Evolutionary conservation across 2,329 filamentous ascomycete species (phyloP).

Genomic region (Nakataea oryzae): DNA sequence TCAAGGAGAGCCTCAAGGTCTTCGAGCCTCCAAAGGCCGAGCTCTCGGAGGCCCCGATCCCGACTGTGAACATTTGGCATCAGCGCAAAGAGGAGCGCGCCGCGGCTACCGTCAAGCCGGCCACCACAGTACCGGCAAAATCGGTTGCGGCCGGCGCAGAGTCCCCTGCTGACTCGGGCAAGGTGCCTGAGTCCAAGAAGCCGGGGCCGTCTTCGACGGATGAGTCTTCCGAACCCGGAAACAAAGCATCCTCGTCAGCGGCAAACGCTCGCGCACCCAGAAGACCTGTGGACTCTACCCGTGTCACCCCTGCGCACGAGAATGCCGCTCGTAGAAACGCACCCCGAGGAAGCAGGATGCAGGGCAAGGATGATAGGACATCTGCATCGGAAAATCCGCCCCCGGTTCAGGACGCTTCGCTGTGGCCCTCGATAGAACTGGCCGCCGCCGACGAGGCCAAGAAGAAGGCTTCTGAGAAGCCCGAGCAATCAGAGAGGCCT

Average conservation of each 20-base stretch:
- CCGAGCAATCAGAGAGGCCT: conserved; percentile 16
- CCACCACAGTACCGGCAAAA: conserved; percentile 43
- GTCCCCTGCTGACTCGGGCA: conserved; percentile 4
- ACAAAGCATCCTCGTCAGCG: conserved; percentile 7
- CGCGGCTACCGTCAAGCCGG: conserved; percentile 33
- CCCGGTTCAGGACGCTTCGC: conserved; percentile 63
- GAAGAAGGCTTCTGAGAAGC: conserved; percentile 40
- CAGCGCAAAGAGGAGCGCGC: conserved; percentile 40
- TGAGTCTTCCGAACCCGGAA: neutral
- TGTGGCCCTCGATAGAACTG: conserved; percentile 85
- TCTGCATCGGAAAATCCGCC: conserved; percentile 29
- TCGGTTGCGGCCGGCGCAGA: conserved; percentile 11
- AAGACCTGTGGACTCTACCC: conserved; percentile 20
- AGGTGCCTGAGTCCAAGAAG: conserved; percentile 33
- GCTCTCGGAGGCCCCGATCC: conserved; percentile 72
- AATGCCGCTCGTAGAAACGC: conserved; percentile 22
- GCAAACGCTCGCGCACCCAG: conserved; percentile 20
- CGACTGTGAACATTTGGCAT: conserved; percentile 80
- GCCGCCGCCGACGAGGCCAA: conserved; percentile 61
- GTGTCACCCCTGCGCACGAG: conserved; percentile 21
- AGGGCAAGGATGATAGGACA: conserved; percentile 30
- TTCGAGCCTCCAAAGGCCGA: conserved; percentile 45
- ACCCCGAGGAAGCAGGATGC: conserved; percentile 32
- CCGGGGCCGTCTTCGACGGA: neutral
- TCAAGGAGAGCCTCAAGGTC: conserved; percentile 39